These are phyloP conservation scores for Teunomyces stri DNA, from an alignment of 805 yeast genomes.

Conservation along the genomic window DNA sequence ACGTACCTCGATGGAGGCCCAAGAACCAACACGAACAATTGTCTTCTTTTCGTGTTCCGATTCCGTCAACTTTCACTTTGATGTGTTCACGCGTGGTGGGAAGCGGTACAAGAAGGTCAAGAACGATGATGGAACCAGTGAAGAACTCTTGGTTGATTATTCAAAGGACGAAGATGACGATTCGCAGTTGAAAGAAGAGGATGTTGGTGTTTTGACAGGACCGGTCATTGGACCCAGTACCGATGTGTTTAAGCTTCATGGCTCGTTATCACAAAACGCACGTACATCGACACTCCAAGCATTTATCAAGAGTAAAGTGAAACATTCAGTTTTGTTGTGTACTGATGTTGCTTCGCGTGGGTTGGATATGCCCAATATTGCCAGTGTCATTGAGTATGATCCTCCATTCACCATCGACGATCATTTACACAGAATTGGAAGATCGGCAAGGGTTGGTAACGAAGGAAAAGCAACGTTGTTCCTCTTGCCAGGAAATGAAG, in stretches of 20 bases:
- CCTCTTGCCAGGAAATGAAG: constrained; percentile 86
- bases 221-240: constrained; percentile 48
- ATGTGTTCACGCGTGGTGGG: constrained; percentile 65
- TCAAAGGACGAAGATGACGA: constrained; percentile 17
- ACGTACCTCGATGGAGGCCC: constrained; percentile 10
- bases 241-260: constrained; percentile 73
- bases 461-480: constrained; percentile 76
- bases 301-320: constrained; percentile 48
- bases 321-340: constrained; percentile 74
- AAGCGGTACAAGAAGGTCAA: constrained; percentile 32
- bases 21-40: constrained; percentile 54
- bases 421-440: constrained; percentile 93
- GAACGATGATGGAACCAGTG: constrained; percentile 24
- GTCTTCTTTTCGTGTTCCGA: constrained; percentile 93
- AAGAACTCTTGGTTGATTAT: constrained; percentile 12
- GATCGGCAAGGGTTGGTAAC: constrained; percentile 97
- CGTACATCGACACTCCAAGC: constrained; percentile 75
- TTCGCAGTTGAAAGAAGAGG: constrained; percentile 21
- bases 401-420: constrained; percentile 95
- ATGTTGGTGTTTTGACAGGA: constrained; percentile 47
- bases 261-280: constrained; percentile 80
- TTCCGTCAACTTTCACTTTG: constrained; percentile 91
- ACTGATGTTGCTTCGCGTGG: constrained; percentile 99
- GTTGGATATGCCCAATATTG: constrained; percentile 81
- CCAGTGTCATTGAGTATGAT: constrained; percentile 86